Base-by-base conservation (phyloP, 495 filamentous ascomycete species). In the Clavariopsis aquatica region DNA sequence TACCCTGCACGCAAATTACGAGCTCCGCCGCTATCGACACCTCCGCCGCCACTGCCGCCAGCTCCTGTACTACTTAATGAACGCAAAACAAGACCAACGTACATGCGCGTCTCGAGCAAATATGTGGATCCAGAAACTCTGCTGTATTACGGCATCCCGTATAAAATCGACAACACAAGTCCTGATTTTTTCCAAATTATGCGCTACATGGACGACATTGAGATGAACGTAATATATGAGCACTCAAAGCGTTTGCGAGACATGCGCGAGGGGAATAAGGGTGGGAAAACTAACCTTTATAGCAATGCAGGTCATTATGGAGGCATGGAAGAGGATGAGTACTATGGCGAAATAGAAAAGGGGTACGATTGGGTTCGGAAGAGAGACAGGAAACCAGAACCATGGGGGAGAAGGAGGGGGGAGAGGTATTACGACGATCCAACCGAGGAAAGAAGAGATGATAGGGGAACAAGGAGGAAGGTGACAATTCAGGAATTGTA, bases 161-260 rank as follows among this genome's bases (percentile, higher is more conserved):
- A 62, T 61, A 62, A 69, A 47, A 57, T 56, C 49, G 66, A 69
- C 49, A 22, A 31, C 17, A 20, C 24, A 7, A 57, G 65, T 54
- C 51, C 61, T 9, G 20, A 64, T 43, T 65, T 65, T 31, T 15
- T 58, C 36, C 28, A 65, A 17, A 27, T 69, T 1, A 17, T 49
- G 3, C 15, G 26, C 23, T 43, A 57, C 3, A 7, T 65, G 19
- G 15, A 7, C 1, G 2, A 10, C 7, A 10, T 10, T 10, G 51
- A 69, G 19, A 36, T 23, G 1, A 43, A 65, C 7, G 23, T 47
- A 10, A 15, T 69, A 27, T 65, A 57, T n/a, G 53, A 64, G 51
- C 66, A 69, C 51, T 65, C 64, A 34, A 19, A 36, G 46, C 49
- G 29, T 19, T n/a, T 64, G 43, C 12, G 52, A 36, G 38, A 36